These are phyloP conservation scores for Hypoxylon sp. DNA, from an alignment of 2,329 filamentous ascomycete species.

Conservation along the genomic window DNA sequence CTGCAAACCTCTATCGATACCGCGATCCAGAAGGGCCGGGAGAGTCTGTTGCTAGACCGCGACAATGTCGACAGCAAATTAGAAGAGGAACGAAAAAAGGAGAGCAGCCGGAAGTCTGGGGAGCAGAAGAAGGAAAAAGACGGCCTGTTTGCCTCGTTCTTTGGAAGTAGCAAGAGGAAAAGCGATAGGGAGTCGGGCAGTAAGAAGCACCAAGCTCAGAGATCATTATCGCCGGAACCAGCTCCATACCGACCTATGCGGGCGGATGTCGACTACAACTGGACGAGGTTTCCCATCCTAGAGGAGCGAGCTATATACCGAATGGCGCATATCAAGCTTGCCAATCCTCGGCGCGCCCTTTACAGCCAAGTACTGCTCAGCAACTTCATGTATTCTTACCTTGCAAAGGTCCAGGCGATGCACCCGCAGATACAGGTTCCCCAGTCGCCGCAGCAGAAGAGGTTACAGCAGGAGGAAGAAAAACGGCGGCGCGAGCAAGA, in stretches of 20 bases:
- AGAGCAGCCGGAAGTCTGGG: slow-evolving; percentile 74
- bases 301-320: slow-evolving; percentile 97
- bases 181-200: slow-evolving; percentile 75
- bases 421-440: slow-evolving; percentile 94
- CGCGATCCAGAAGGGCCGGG: slow-evolving; percentile 70
- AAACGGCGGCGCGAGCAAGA: slow-evolving; percentile 59
- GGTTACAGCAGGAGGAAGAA: slow-evolving; percentile 61
- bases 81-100: slow-evolving; percentile 84
- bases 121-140: slow-evolving; percentile 92
- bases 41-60: slow-evolving; percentile 84
- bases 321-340: slow-evolving; percentile 98
- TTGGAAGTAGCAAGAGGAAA: slow-evolving; percentile 90
- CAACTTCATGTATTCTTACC: slow-evolving; percentile 99
- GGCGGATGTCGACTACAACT: slow-evolving; percentile 93
- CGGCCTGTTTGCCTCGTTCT: slow-evolving; percentile 91
- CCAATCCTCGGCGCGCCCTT: slow-evolving; percentile 91
- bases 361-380: slow-evolving; percentile 95
- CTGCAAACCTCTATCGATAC: slow-evolving; percentile 87
- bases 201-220: slow-evolving; percentile 75
- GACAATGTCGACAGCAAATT: slow-evolving; percentile 75
- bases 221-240: slow-evolving; percentile 83
- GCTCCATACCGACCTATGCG: slow-evolving; percentile 72
- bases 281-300: slow-evolving; percentile 92
- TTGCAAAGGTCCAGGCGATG: slow-evolving; percentile 98
- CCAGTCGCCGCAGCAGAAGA: slow-evolving; percentile 78